Base-by-base conservation (phyloP, 1,284 basidiomycete species). In the Trametes polyzona region DNA sequence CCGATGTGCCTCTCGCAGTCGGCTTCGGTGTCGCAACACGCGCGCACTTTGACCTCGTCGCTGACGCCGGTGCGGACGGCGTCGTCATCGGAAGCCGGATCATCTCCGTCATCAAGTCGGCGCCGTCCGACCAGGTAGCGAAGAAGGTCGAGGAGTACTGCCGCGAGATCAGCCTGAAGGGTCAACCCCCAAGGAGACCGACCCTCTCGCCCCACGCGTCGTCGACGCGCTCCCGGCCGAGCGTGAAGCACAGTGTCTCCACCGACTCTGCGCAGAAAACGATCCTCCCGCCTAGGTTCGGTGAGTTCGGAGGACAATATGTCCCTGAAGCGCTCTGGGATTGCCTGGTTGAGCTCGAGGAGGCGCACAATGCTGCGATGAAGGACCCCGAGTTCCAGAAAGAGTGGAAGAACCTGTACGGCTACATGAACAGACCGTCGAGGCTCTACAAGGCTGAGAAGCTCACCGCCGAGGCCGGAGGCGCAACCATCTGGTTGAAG, bases 401-500 rank as follows among this genome's bases (percentile, higher is more conserved):
- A 69, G 97, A 99, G 78, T 95, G 95, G 73, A 83, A 88, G 72
- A 82, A 87, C 67, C 84, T 93, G 70, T 98, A 90, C 72, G 90
- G 89, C 32, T 99, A 99, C 74, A 91, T 91, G 74, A 89, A 89
- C 71, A 74, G 87, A n/a, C 86, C 87, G 3, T 82, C 80, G 37
- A 83, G 86, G 68, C 74, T 92, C 39, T 91, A 92, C 74, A 78
- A 80, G 58, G 88, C 89, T 1, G 84, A 87, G 68, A 76, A 87
- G 51, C 76, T 92, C 64, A 88, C 86, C 0, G 81, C 86, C 69
- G 74, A 84, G 51, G 84, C 83, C 27, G 88, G 87, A 7, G 89
- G 89, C 36, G 96, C 97, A 7, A 92, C 87, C 61, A 98, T 99
- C 68, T 99, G 97, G 97, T 78, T 99, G 69, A 99, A 99, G 80